Base-by-base conservation (phyloP, 441 rosid genomes). In the Hura crepitans region DNA sequence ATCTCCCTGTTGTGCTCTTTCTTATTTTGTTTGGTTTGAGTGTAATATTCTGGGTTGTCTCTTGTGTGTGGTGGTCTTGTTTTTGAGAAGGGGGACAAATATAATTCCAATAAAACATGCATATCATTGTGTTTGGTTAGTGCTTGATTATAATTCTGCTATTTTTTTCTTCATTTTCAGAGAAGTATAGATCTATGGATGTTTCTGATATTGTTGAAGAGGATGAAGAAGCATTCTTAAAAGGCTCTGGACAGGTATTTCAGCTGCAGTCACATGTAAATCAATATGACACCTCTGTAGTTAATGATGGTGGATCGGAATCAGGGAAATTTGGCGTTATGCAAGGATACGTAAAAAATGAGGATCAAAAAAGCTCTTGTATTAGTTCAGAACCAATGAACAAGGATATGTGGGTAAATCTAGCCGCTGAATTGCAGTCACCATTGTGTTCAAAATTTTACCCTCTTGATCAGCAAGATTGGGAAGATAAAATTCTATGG, bases 401-500 rank as follows among this genome's bases (percentile, higher is more conserved):
- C 77, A 81, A 85, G 78, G 85, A 84, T 69, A 33, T 69, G 25
- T 51, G 47, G 49, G 66, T 68, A 30, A 85, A 81, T 81, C 72
- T 80, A 66, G 79, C 85, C 65, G 64, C 80, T 39, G 76, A 79
- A 60, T 83, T 89, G 89, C 79, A 81, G 79, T 82, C 86, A 59
- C 85, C 85, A 2, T 78, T 68, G 25, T 76, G 78, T 64, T 81
- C 82, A 25, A 79, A 79, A 47, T 81, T 86, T 74, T 82, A 81
- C 72, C 90, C 92, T 66, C 96, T 93, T 79, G 96, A 88, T 79
- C 98, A 92, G 86, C 86, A 83, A 71, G 94, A 93, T 72, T 96
- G 99, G 99, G 98, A 96, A 81, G 85, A 88, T 50, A 85, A 70
- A 58, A 96, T 92, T 82, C 70, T 87, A 31, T 96, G 99, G 99